Conservation (phyloP, 345 rosid species). For the Aquilaria malaccensis region DNA sequence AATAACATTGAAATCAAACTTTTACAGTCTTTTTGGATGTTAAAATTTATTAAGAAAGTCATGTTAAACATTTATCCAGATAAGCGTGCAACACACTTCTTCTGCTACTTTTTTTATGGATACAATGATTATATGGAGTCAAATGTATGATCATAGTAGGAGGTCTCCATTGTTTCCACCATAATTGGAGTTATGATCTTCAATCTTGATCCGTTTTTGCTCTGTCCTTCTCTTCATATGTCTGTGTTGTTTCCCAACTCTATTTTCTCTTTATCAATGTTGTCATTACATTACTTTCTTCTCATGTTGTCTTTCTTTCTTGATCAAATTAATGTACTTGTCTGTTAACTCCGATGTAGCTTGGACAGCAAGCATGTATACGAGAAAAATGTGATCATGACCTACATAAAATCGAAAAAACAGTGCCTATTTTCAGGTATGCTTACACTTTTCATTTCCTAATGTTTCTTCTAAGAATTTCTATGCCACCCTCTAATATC, state of each 20-base stretch:
- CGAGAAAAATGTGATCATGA: conserved; percentile 47
- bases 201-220: too few relatives aligned
- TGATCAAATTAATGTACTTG: background rate
- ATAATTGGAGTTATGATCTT: too few relatives aligned
- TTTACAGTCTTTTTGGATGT: too few relatives aligned
- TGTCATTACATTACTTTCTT: background rate
- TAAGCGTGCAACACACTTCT: too few relatives aligned
- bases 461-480: background rate
- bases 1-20: too few relatives aligned
- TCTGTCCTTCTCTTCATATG: too few relatives aligned
- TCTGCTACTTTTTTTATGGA: too few relatives aligned
- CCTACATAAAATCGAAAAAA: conserved; percentile 33
- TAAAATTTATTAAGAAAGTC: too few relatives aligned
- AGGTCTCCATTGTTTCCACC: too few relatives aligned
- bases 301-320: background rate
- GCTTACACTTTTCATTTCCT: background rate
- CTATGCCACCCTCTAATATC: background rate
- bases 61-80: too few relatives aligned
- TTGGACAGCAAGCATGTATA: conserved; percentile 83
- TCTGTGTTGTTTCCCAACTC: background rate
- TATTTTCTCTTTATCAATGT: background rate
- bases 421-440: conserved; percentile 79
- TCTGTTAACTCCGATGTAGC: conserved; percentile 36
- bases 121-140: too few relatives aligned
- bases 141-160: too few relatives aligned